Evolutionary conservation across 352 stramenopile genomes (phyloP), one percentile per base, ranked within the genome.

Genomic region (Thalassiosira livingstoniorum): DNA sequence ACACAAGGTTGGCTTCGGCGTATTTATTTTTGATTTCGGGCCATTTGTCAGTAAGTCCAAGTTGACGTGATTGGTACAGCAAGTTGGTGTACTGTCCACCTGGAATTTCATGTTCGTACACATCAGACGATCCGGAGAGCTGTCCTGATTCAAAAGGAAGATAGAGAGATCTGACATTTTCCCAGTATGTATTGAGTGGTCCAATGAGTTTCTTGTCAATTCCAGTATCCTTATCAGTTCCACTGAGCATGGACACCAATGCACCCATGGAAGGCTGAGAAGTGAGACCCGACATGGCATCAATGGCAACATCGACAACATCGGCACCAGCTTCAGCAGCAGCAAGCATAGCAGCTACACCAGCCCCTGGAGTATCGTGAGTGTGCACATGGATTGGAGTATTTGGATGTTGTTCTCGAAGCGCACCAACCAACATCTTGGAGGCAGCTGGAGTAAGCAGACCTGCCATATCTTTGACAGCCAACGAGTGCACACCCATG

Each of bases 21-120:
- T 99, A 99, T 34, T 97, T 96, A 32, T 93, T 90, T 92, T 99
- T 99, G 86, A 99, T 78, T 21, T 97, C 87, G 7, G 96, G 94
- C 97, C 97, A 99, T 85, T 98, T 93, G 7, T 96, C 97, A 1
- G 93, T 93, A 21, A 99, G 92, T 51, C 97, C 97, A 29, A 99
- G 90, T 84, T 98, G 96, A 81, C 94, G 96, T 54, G 95, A 98
- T 92, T 99, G 97, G 94, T 97, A 99, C 18, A 99, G 91, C 69
- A 99, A 82, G 88, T 99, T 99, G 35, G 97, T 99, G 93, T 99
- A 99, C 86, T 98, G 96, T 54, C 93, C 93, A 64, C 97, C 97
- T 43, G 97, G 97, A 92, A 99, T 99, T 89, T 99, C 97, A 92
- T 99, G 96, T 62, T 97, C 87, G 93, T 99, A 99, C 37, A 99